These are phyloP conservation scores for Umbellularia californica DNA, from an alignment of 164 flowering plant genomes.

Conservation along the genomic window DNA sequence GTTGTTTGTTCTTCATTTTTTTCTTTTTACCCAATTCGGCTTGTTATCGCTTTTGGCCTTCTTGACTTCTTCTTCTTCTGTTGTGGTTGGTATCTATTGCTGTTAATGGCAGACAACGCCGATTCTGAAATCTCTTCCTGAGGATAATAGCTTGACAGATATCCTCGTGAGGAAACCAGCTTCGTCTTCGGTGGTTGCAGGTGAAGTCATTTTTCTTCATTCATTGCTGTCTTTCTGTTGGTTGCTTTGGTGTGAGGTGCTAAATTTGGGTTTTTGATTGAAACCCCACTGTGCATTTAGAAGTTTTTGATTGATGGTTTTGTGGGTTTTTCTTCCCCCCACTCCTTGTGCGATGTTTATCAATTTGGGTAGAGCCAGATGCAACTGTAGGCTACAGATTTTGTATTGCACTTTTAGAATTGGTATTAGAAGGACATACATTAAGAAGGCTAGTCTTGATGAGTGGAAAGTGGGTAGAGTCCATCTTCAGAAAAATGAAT, in stretches of 20 bases:
- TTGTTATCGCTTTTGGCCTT: not conserved
- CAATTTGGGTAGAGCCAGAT: not conserved
- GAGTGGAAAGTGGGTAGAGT: not conserved
- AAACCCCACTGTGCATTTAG: not conserved
- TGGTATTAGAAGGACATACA: not conserved
- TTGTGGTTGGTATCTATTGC: not conserved
- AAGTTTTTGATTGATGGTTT: not conserved
- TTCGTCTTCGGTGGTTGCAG: slow-evolving; percentile 36
- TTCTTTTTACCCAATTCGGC: not conserved
- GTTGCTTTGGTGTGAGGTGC: not conserved
- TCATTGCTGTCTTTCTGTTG: not conserved
- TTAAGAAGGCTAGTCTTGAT: not conserved
- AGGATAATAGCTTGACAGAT: slow-evolving; percentile 68
- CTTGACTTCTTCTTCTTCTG: not conserved
- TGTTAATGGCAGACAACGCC: slow-evolving; percentile 53
- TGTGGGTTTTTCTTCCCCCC: not conserved
- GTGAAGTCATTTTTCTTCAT: slow-evolving; percentile 22
- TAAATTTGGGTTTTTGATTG: not conserved
- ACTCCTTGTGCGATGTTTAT: not conserved
- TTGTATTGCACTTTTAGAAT: too few relatives aligned
- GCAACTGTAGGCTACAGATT: not conserved
- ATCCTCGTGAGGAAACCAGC: slow-evolving; percentile 69
- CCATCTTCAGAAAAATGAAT: too few relatives aligned
- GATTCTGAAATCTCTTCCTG: slow-evolving; percentile 54
- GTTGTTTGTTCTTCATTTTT: not conserved